Evolutionary conservation across 257 asterid genomes (phyloP).

Genomic region (Voacanga thouarsii): DNA sequence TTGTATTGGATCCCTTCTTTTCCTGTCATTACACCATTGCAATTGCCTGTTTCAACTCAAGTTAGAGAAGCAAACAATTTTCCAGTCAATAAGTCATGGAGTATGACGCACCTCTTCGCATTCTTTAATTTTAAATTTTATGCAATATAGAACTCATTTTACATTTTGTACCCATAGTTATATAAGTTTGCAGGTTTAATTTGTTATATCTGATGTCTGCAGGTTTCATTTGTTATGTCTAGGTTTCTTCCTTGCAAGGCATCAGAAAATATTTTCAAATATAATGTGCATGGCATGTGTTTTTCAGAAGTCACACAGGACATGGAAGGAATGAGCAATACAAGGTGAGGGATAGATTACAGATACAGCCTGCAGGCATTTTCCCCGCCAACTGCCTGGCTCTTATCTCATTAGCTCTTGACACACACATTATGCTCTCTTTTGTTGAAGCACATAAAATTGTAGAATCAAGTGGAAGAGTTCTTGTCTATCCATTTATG

Average conservation of each 20-base stretch:
- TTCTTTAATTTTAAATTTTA: neutral
- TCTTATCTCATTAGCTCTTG: neutral
- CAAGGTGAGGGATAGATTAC: too few species aligned
- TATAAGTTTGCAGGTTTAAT: neutral
- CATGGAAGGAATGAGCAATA: too few species aligned
- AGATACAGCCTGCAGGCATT: neutral
- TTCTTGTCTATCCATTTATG: neutral
- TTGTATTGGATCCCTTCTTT: neutral
- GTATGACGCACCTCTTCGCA: neutral
- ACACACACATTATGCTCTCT: neutral
- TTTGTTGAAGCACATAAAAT: neutral
- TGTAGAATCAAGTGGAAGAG: too few species aligned
- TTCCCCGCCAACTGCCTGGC: neutral
- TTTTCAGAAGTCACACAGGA: too few species aligned
- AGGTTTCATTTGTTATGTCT: neutral
- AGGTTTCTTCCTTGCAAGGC: too few species aligned
- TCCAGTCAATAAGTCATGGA: neutral
- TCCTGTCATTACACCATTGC: neutral
- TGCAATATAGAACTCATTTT: neutral
- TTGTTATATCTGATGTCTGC: too few species aligned
- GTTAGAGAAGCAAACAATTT: neutral
- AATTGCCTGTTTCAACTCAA: too few species aligned
- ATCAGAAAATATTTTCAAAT: too few species aligned
- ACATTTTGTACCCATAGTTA: neutral
- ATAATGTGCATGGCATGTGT: too few species aligned